phyloP scores from a whole-genome alignment of 768 basidiomycete genomes.

The Russula olivacea region DNA sequence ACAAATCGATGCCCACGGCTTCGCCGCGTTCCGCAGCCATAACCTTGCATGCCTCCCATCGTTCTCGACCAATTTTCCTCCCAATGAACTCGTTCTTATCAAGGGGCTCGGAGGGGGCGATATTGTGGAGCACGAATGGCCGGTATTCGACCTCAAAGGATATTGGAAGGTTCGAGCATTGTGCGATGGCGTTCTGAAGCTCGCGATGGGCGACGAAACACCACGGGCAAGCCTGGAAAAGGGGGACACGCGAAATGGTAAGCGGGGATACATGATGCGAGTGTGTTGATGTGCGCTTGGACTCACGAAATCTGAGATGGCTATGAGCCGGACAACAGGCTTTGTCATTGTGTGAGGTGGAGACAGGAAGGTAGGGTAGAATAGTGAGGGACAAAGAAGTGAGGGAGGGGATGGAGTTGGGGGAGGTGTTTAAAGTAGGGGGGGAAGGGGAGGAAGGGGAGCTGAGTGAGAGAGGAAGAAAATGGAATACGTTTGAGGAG shows the following conservation, averaged over 20 bases:
- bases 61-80: slow-evolving; percentile 39
- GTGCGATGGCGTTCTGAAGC: slow-evolving; percentile 35
- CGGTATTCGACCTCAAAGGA: slow-evolving; percentile 41
- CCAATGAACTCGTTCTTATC: slow-evolving; percentile 30
- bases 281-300: not conserved
- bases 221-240: slow-evolving; percentile 36
- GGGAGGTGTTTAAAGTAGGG: not conserved
- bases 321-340: slow-evolving; percentile 24
- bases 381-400: not conserved
- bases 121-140: slow-evolving; percentile 42
- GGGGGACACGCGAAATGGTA: not conserved
- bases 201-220: slow-evolving; percentile 41
- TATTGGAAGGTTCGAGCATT: slow-evolving; percentile 31
- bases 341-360: slow-evolving; percentile 14
- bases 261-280: slow-evolving; percentile 10
- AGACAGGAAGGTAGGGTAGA: not conserved
- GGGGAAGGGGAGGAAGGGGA: not conserved
- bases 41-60: slow-evolving; percentile 31
- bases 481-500: slow-evolving; percentile 6
- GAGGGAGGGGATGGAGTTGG: not conserved
- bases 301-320: slow-evolving; percentile 36
- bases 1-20: slow-evolving; percentile 42
- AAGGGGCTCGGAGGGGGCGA: slow-evolving; percentile 30
- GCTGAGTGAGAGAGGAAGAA: slow-evolving; percentile 17
- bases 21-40: slow-evolving; percentile 34